Evolutionary conservation across 441 rosid genomes (phyloP), one percentile per base, ranked within the genome.

Genomic region (Aquilaria agallochum): DNA sequence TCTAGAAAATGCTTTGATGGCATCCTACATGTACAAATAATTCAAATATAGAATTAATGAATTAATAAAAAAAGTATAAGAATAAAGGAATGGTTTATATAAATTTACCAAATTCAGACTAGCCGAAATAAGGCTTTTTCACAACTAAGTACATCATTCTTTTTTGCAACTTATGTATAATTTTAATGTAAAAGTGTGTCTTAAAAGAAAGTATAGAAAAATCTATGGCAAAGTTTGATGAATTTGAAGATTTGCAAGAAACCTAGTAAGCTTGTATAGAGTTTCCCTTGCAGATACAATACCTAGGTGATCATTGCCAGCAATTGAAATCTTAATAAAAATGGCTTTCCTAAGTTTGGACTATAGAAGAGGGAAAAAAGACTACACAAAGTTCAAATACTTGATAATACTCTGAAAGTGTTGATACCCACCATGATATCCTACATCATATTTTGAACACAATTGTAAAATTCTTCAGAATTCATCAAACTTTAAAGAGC

Each of bases 221-320:
- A 68, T 60, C 81, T 85, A 84, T 60, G 84, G 76, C 56, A 85
- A 83, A 77, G 75, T 76, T 36, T 36, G 42, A 65, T 80, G 87
- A 78, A 67, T 74, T 66, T 82, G 88, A 70, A 81, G 79, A 78
- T 80, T 76, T 14, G 95, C 89, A 62, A 83, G 76, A 65, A 90
- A 90, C 61, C 96, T 73, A 11, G 90, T 89, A 74, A 94, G 79
- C 80, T 86, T 89, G 76, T 90, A 84, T 2, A 94, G 82, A 27
- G 95, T 89, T 68, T 89, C 95, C 2, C 82, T 82, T 71, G 97
- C 93, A 53, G 92, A 79, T 33, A 83, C 69, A 5, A 96, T 94
- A 48, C 75, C 83, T 13, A 91, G 95, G 78, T 94, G 99, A 73
- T 90, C 79, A 55, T 86, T 90, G 44, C 99, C 99, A 55, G 88